A percentile compares a stretch with the other conserved stretches of the same genome.
These are phyloP conservation scores for Tylopilus intermedius DNA, from an alignment of 768 basidiomycete species.

Conservation along the genomic window DNA sequence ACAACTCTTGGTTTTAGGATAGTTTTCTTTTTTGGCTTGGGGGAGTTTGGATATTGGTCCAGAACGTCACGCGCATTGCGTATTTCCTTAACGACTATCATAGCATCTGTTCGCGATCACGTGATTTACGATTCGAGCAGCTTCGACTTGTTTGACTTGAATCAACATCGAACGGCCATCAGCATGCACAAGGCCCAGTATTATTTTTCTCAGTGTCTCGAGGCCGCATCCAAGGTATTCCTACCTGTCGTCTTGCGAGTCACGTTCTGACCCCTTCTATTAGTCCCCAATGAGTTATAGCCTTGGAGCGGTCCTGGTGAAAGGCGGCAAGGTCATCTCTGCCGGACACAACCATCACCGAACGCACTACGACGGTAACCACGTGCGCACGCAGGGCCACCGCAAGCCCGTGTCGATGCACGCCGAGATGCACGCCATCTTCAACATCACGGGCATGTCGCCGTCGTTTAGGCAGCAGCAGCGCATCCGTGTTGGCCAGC, in stretches of 20 bases:
- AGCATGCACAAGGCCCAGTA: slow-evolving; percentile 3
- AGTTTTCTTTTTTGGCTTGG: neutral
- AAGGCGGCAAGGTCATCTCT: slow-evolving; percentile 3
- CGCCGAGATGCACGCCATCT: slow-evolving; percentile 5
- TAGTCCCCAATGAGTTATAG: slow-evolving; percentile 2
- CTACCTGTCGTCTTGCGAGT: neutral
- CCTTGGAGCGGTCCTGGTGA: neutral
- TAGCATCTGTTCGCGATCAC: no score
- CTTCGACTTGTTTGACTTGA: no score
- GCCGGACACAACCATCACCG: neutral
- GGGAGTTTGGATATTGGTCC: no score
- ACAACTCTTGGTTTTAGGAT: slow-evolving; percentile 40
- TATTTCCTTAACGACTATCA: no score
- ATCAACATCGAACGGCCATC: neutral
- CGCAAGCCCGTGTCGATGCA: slow-evolving; percentile 3
- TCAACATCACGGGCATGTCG: neutral
- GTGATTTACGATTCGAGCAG: neutral
- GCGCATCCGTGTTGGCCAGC: neutral
- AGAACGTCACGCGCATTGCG: no score
- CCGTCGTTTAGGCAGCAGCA: slow-evolving; percentile 7
- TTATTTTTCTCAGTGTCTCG: slow-evolving; percentile 1
- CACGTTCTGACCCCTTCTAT: neutral
- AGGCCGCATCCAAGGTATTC: neutral
- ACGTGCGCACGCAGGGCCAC: neutral
- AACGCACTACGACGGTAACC: slow-evolving; percentile 4